These are phyloP conservation scores for Suillus bovinus DNA, from an alignment of 768 basidiomycete genomes.

Conservation along the genomic window DNA sequence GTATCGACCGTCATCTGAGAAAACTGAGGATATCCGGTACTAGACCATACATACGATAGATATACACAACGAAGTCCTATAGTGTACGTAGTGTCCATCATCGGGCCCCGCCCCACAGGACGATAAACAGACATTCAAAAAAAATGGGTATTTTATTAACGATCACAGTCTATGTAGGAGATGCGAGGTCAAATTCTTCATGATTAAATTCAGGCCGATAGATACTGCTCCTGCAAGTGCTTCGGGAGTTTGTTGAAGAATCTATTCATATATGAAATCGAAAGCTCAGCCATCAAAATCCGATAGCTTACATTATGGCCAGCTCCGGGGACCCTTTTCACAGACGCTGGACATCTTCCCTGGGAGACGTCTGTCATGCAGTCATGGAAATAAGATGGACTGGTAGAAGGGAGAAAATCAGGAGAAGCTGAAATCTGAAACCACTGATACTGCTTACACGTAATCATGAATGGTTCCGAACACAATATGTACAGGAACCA, in stretches of 20 bases:
- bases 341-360: constrained; percentile 43
- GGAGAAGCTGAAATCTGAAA: not conserved
- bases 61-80: too few species aligned
- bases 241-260: constrained; percentile 48
- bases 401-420: constrained; percentile 18
- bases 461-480: constrained; percentile 47
- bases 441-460: constrained; percentile 34
- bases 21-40: too few species aligned
- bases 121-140: too few species aligned
- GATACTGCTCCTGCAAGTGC: constrained; percentile 37
- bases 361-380: constrained; percentile 41
- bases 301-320: constrained; percentile 45
- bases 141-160: too few species aligned
- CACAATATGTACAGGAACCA: constrained; percentile 46
- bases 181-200: not conserved
- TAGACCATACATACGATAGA: too few species aligned
- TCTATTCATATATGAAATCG: constrained; percentile 25
- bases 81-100: too few species aligned
- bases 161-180: constrained; percentile 8
- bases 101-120: too few species aligned
- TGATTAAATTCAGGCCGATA: constrained; percentile 34
- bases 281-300: not conserved
- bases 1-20: too few species aligned
- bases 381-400: constrained; percentile 46
- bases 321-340: constrained; percentile 42